Base-by-base conservation (phyloP, 192 early-diverging fungal genomes). In the Thoreauomyces humboldtii region DNA sequence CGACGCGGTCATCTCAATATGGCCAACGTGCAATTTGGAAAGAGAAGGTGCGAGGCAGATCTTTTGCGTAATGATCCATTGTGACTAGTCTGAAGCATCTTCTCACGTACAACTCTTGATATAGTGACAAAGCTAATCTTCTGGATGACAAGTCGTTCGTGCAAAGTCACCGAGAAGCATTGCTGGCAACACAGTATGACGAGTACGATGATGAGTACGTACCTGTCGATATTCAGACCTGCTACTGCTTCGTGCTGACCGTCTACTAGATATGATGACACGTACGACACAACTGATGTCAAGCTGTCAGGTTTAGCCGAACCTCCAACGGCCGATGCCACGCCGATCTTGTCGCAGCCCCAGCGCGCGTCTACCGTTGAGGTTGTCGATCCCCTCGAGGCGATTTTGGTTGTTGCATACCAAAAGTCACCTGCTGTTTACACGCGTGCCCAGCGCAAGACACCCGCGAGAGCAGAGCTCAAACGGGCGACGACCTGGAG, bases 211-310 rank as follows among this genome's bases (percentile, higher is more conserved):
- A 81, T 34, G 73, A 78, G 56, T 68, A 47, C 22, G 69, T 48
- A 27, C 22, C 31, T 0, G n/a, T n/a, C n/a, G n/a, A n/a, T n/a
- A n/a, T n/a, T n/a, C n/a, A n/a, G n/a, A n/a, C n/a, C n/a, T n/a
- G n/a, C n/a, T n/a, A n/a, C n/a, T n/a, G n/a, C n/a, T n/a, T n/a
- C n/a, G n/a, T n/a, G n/a, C n/a, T n/a, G n/a, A n/a, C n/a, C n/a
- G n/a, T n/a, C n/a, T n/a, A n/a, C n/a, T 47, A 64, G 61, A 71
- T 91, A 92, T 60, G 95, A 97, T 70, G 95, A 95, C 67, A 90
- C 91, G 17, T 97, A 94, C 53, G 95, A 97, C 65, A 77, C 81
- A 24, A 76, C 77, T 19, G 86, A 86, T 29, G 73, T 88, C 60
- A 77, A 83, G 36, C 81, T 77, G 17, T 77, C 79, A 9, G 78